These are phyloP conservation scores for Lachancea waltii DNA, from an alignment of 805 yeast species.

Conservation along the genomic window DNA sequence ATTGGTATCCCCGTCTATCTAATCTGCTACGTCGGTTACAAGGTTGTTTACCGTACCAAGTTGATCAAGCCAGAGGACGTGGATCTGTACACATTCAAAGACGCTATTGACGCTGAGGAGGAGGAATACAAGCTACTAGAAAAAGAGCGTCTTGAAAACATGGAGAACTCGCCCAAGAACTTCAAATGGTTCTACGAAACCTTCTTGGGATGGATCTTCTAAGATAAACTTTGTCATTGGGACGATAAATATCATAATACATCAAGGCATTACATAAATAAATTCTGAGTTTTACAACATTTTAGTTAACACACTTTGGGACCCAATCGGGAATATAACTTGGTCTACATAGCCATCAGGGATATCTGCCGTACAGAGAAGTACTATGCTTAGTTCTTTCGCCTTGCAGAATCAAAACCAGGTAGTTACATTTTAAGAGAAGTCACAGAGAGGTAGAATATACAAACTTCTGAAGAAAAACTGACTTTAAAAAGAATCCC, in stretches of 20 bases:
- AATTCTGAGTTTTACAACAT: too few relatives aligned
- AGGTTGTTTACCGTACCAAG: conserved; percentile 46
- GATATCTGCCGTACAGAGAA: too few relatives aligned
- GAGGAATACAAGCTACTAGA: conserved; percentile 29
- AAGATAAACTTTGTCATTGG: conserved; percentile 9
- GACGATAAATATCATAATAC: neutral
- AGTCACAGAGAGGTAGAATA: too few relatives aligned
- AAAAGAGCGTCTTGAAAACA: conserved; percentile 24
- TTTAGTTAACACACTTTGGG: too few relatives aligned
- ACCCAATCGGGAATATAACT: too few relatives aligned
- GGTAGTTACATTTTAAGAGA: too few relatives aligned
- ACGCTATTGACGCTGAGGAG: conserved; percentile 29
- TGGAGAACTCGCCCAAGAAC: conserved; percentile 29
- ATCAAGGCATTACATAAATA: too few relatives aligned
- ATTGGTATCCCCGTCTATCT: conserved; percentile 57
- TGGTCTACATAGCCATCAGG: too few relatives aligned
- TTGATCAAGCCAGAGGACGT: conserved; percentile 48
- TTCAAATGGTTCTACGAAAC: conserved; percentile 44
- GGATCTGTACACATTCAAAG: conserved; percentile 45
- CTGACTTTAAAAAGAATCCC: conserved; percentile 1
- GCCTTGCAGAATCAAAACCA: too few relatives aligned
- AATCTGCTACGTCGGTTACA: conserved; percentile 51
- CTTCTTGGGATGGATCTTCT: conserved; percentile 44
- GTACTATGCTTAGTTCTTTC: too few relatives aligned
- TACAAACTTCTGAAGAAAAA: too few relatives aligned